Evolutionary conservation across 2,329 filamentous ascomycete genomes (phyloP), one percentile per base, ranked within the genome.

Genomic region (Westerdykella aurantiaca): DNA sequence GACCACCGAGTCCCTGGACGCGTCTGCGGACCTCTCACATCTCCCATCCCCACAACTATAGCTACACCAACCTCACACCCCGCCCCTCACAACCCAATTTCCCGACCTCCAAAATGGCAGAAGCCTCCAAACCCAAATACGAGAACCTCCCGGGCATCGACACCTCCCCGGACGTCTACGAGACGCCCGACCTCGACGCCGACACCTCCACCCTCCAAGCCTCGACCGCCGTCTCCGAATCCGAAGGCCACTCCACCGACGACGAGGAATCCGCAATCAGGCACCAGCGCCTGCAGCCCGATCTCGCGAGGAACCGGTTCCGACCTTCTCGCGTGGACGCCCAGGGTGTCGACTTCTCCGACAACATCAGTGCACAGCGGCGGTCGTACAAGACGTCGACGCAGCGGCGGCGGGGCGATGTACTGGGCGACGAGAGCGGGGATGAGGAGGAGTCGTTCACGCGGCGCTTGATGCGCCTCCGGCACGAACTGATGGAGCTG

Each of bases 141-240:
- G 61, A 65, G 45, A 94, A 86, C 42, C 59, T 66, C n/a, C 63
- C 63, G 9, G 63, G 63, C 45, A 67, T 66, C 44, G 90, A 96
- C 70, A 86, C 85, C 43, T 89, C 90, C 22, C 90, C 90, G 53
- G 93, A 97, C 63, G 88, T 95, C 59, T 97, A 96, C 74, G 91
- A 97, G 70, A 97, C 93, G 13, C 90, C 91, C 53, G 90, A 95
- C 44, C 74, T 96, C 53, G 91, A 86, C 44, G 88, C 95, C 62
- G 90, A 95, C 68, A 86, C 82, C 51, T 95, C 89, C 17, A 95
- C 89, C 38, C 73, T 89, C 45, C 86, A 83, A 44, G 63, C 63
- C 38, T 67, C 66, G 16, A 66, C 64, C 18, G 60, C 63, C 6
- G 58, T 65, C 22, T 69, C 67, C 37, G 61, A 62, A 31, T 66